Conservation (phyloP, 164 flowering plant genomes). For the Nymphaea colorata region DNA sequence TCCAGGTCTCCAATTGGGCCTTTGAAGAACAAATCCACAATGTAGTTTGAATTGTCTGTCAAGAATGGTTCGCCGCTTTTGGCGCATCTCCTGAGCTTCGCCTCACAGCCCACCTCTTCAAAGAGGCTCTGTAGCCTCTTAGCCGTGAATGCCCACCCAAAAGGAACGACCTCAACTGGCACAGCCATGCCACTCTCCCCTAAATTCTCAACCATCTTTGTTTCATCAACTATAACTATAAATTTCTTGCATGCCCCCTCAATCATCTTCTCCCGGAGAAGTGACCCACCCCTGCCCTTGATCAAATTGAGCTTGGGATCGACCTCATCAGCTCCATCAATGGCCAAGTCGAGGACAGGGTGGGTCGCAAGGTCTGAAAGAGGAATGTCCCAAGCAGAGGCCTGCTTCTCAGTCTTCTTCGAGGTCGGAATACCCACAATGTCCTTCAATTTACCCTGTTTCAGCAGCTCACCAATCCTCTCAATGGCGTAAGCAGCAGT, state of each 20-base stretch:
- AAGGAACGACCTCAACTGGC: constrained; percentile 83
- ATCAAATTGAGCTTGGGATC: constrained; percentile 69
- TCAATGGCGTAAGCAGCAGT: constrained; percentile 72
- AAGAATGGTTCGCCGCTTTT: constrained; percentile 37
- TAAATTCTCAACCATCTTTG: constrained; percentile 48
- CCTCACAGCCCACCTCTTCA: constrained; percentile 52
- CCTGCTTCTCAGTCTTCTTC: constrained; percentile 62
- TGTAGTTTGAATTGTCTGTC: constrained; percentile 74
- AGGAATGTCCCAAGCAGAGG: constrained; percentile 60
- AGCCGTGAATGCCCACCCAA: constrained; percentile 68
- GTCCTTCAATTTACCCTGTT: constrained; percentile 49
- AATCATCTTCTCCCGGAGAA: constrained; percentile 82
- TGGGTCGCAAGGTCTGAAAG: constrained; percentile 65
- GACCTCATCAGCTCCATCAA: constrained; percentile 96
- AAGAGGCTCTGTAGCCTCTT: constrained; percentile 42
- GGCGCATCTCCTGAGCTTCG: constrained; percentile 36
- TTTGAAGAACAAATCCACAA: constrained; percentile 74
- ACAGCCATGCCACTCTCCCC: constrained; percentile 75
- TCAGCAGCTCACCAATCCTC: constrained; percentile 58
- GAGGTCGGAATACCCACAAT: constrained; percentile 86
- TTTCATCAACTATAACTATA: constrained; percentile 69
- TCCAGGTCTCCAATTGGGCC: constrained; percentile 54
- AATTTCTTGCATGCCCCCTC: constrained; percentile 61
- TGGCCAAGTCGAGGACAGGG: constrained; percentile 68
- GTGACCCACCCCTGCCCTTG: constrained; percentile 88